Base-by-base conservation (phyloP, 768 basidiomycete species). In the Inosperma sp. region DNA sequence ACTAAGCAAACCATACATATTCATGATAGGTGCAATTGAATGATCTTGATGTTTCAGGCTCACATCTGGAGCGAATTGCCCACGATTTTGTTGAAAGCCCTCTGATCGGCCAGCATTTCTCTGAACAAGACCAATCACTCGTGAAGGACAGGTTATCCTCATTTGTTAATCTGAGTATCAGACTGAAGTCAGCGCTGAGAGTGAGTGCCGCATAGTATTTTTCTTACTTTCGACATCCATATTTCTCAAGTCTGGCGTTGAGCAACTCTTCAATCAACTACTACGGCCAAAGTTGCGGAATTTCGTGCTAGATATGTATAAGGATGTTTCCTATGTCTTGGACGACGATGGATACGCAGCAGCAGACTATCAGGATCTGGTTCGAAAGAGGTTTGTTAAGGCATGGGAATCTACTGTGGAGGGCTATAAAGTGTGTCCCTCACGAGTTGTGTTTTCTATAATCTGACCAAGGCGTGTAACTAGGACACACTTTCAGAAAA, bases 211-310 rank as follows among this genome's bases (percentile, higher is more conserved):
- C 45, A 30, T 27, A 37, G 42, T 23, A 41, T 43, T 29, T 29
- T 53, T 10, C 7, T 50, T 39, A 31, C n/a, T n/a, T n/a, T n/a
- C n/a, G n/a, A n/a, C n/a, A n/a, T n/a, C n/a, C n/a, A 53, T 26
- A 30, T 34, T 36, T 46, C 23, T 48, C 17, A 39, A 93, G 91
- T 72, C 79, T 3, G 91, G 94, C 13, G 72, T 96, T 22, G 96
- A 99, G 59, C 92, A 95, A 59, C 74, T 98, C 30, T 97, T 98
- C 74, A 97, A 93, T 59, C 95, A 98, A 63, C 75, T 97, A 8
- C 78, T 94, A 59, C 80, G 94, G 16, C 94, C 96, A 0, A 84
- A 83, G 52, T 67, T 99, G 41, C 83, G 96, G 21, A 87, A 81
- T 29, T 73, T 98, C 39, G 76, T 97, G 40, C 69, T 81, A 5